A percentile compares a stretch with the other conserved stretches of the same genome.
Conservation (phyloP, 768 basidiomycete genomes). For the Lentinula edodes region DNA sequence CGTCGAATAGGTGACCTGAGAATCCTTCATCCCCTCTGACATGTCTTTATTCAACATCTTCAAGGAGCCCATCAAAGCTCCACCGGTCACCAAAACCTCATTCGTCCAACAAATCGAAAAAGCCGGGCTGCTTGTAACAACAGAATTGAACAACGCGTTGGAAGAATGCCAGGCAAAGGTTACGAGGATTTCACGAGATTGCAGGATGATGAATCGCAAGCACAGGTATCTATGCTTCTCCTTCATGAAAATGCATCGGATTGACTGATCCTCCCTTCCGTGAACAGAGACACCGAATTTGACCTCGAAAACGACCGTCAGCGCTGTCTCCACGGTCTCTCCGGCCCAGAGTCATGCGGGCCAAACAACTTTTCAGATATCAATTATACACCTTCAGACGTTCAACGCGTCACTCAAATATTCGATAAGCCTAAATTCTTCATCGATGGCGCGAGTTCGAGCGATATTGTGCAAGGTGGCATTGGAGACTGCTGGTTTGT, state of each 20-base stretch:
- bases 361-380: background rate
- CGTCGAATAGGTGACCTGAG: too few relatives aligned
- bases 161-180: constrained; percentile 42
- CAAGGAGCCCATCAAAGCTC: constrained; percentile 1
- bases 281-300: constrained; percentile 47
- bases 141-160: constrained; percentile 40
- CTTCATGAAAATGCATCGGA: background rate
- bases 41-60: constrained; percentile 11
- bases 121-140: constrained; percentile 39
- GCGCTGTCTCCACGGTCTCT: constrained; percentile 35
- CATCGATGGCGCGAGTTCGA: constrained; percentile 34
- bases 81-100: constrained; percentile 12
- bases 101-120: constrained; percentile 25
- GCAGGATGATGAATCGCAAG: constrained; percentile 41
- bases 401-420: constrained; percentile 44
- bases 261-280: background rate
- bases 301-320: constrained; percentile 39
- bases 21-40: background rate
- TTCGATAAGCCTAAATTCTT: constrained; percentile 49
- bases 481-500: constrained; percentile 55
- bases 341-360: constrained; percentile 8
- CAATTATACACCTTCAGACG: constrained; percentile 28
- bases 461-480: constrained; percentile 42
- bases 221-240: constrained; percentile 35
- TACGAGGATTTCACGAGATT: constrained; percentile 36